These are phyloP conservation scores for Cystofilobasidium macerans DNA, from an alignment of 768 basidiomycete species.

Conservation along the genomic window DNA sequence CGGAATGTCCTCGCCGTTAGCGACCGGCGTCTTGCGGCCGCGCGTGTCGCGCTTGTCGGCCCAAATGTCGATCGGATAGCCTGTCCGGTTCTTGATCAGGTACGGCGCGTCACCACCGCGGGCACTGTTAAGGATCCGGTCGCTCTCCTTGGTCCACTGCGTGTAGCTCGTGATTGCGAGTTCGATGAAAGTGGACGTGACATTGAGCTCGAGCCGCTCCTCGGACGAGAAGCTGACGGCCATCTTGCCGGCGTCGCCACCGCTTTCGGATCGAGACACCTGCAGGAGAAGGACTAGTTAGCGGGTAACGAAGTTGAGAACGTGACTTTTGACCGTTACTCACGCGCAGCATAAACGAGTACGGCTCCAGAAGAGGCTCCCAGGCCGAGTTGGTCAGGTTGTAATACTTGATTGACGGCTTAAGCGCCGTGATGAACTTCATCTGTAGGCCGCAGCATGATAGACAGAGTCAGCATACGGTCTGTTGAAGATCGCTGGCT, in stretches of 20 bases:
- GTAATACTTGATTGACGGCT: constrained; percentile 83
- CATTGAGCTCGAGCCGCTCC: constrained; percentile 78
- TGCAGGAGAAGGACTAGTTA: neutral
- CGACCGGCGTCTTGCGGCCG: constrained; percentile 45
- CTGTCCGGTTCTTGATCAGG: constrained; percentile 80
- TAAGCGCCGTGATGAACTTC: constrained; percentile 68
- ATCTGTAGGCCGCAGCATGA: constrained; percentile 46
- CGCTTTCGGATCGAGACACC: constrained; percentile 31
- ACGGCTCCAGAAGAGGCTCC: constrained; percentile 96
- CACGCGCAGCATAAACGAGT: constrained; percentile 71
- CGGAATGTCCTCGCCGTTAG: constrained; percentile 65
- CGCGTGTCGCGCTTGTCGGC: constrained; percentile 57
- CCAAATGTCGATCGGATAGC: constrained; percentile 73
- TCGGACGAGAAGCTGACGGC: constrained; percentile 57
- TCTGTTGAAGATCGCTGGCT: too few species aligned
- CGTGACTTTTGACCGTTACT: constrained; percentile 3
- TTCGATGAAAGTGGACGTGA: constrained; percentile 83
- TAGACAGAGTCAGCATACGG: constrained; percentile 1
- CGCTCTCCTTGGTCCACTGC: constrained; percentile 63
- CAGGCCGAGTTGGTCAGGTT: constrained; percentile 95
- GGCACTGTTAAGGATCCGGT: constrained; percentile 58
- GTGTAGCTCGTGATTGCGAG: constrained; percentile 62
- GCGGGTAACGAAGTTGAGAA: constrained; percentile 12
- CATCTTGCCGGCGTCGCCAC: constrained; percentile 38
- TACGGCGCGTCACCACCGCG: constrained; percentile 90